phyloP scores from a whole-genome alignment of 208 protist genomes.

The Crithidia brevicula region DNA sequence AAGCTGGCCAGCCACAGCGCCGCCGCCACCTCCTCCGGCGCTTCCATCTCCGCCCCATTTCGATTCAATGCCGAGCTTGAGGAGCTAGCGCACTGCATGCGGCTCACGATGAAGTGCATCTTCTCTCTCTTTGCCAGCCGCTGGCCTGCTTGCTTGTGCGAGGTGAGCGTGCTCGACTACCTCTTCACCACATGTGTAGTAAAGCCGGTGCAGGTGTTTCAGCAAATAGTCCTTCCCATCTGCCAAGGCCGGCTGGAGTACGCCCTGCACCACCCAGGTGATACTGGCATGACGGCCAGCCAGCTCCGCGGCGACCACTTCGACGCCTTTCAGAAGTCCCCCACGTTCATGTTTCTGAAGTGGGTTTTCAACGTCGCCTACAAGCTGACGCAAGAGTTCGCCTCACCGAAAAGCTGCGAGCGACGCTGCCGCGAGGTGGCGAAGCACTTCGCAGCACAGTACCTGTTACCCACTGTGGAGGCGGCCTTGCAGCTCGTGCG shows the following conservation, averaged over 20 bases:
- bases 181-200: constrained; percentile 58
- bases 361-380: constrained; percentile 54
- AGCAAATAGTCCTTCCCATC: constrained; percentile 51
- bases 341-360: constrained; percentile 70
- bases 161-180: constrained; percentile 47
- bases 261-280: constrained; percentile 28
- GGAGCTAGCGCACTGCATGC: constrained; percentile 75
- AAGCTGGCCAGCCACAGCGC: constrained; percentile 17
- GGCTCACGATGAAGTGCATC: constrained; percentile 76
- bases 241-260: constrained; percentile 39
- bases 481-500: constrained; percentile 66
- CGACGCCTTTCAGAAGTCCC: constrained; percentile 56
- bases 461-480: constrained; percentile 47
- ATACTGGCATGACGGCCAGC: constrained; percentile 29
- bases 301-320: constrained; percentile 65
- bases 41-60: constrained; percentile 19
- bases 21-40: constrained; percentile 8
- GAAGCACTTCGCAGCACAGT: constrained; percentile 52
- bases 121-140: constrained; percentile 49
- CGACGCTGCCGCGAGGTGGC: constrained; percentile 52
- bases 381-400: constrained; percentile 68
- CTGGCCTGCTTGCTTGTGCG: constrained; percentile 73
- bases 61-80: constrained; percentile 36
- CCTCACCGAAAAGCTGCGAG: constrained; percentile 67
- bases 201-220: constrained; percentile 35